Evolutionary conservation across 306 rosid genomes (phyloP).

Genomic region (Medicago ruthenica): DNA sequence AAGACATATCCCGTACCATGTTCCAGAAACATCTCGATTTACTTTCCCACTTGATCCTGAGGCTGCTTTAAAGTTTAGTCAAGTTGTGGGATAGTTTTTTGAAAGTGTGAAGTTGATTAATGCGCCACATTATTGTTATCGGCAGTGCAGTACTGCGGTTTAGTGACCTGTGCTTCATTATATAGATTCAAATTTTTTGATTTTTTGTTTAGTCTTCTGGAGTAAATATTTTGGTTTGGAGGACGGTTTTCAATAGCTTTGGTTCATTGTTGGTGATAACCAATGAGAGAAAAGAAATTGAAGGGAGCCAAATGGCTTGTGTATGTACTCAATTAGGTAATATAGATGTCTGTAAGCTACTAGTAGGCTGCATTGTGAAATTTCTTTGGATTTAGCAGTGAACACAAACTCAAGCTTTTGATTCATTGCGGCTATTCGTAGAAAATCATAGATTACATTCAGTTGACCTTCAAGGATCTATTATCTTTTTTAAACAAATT

Average conservation of each 20-base stretch:
- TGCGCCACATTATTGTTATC: conserved; percentile 18
- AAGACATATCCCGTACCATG: conserved; percentile 50
- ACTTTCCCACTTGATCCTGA: conserved; percentile 57
- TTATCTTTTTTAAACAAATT: conserved; percentile 1
- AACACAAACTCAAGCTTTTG: background rate
- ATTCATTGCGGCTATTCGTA: background rate
- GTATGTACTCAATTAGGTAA: background rate
- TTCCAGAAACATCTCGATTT: conserved; percentile 59
- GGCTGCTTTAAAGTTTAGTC: conserved; percentile 45
- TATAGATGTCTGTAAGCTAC: background rate
- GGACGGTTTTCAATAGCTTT: conserved; percentile 16
- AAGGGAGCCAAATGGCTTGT: background rate
- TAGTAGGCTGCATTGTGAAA: conserved; percentile 14
- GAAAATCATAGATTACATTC: background rate
- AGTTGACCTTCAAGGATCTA: background rate
- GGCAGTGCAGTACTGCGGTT: conserved; percentile 11
- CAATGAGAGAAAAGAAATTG: conserved; percentile 5
- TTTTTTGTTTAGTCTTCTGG: conserved; percentile 7
- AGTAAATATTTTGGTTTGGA: conserved; percentile 30
- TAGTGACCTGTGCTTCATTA: background rate
- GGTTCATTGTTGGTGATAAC: conserved; percentile 11
- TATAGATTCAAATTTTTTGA: background rate
- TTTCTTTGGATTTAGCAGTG: conserved; percentile 17
- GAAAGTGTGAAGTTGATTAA: conserved; percentile 35
- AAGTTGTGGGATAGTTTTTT: conserved; percentile 43